These are phyloP conservation scores for Myrica gale DNA, from an alignment of 306 rosid genomes.

Conservation along the genomic window DNA sequence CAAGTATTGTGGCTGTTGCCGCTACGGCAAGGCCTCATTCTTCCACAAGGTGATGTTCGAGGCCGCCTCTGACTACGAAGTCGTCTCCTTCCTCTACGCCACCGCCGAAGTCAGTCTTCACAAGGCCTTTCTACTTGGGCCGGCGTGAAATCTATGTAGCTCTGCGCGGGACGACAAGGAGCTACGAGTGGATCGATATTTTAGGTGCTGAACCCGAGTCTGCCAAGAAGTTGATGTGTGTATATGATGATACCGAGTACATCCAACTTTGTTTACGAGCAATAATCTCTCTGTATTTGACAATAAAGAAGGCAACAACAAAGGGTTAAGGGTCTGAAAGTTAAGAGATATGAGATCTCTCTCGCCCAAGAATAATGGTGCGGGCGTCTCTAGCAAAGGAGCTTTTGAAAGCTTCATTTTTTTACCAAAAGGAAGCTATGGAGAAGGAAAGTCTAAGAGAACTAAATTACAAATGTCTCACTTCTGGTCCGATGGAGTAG, in stretches of 20 bases:
- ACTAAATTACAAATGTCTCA: conserved; percentile 21
- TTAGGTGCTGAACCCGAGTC: conserved; percentile 38
- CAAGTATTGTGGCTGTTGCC: conserved; percentile 57
- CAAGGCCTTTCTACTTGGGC: conserved; percentile 49
- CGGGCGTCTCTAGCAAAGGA: background rate
- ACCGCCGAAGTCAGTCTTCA: conserved; percentile 56
- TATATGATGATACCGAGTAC: background rate
- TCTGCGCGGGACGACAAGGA: conserved; percentile 64
- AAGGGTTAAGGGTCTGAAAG: background rate
- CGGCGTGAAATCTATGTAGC: conserved; percentile 61
- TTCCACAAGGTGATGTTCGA: conserved; percentile 55
- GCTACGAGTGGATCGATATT: conserved; percentile 53
- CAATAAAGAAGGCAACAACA: background rate
- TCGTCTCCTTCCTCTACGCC: conserved; percentile 59
- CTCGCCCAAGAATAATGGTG: conserved; percentile 2
- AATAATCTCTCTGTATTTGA: conserved; percentile 29
- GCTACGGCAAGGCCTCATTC: conserved; percentile 56
- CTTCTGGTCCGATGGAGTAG: background rate
- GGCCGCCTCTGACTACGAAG: conserved; percentile 35
- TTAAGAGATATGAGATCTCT: conserved; percentile 2
- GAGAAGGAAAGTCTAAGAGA: conserved; percentile 8
- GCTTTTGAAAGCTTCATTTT: conserved; percentile 2
- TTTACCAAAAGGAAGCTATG: conserved; percentile 17
- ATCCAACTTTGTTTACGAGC: conserved; percentile 25
- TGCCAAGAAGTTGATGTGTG: conserved; percentile 20